Conservation (phyloP, 2,329 filamentous ascomycete species). For the Aspergillus sp. region DNA sequence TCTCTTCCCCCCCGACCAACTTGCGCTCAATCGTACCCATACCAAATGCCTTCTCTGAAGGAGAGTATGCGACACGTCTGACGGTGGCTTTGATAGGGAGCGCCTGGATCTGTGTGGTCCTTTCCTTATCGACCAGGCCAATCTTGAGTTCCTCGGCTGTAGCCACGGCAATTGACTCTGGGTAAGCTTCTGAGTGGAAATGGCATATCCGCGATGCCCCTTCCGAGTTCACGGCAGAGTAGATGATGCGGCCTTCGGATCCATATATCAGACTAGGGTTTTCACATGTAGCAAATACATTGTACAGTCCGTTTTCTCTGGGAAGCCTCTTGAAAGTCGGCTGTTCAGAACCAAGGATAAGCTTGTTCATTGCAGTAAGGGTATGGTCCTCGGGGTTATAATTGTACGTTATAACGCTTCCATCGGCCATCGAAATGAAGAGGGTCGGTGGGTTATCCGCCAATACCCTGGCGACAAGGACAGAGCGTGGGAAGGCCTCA, state of each 20-base stretch:
- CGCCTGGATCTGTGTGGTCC: conserved; percentile 83
- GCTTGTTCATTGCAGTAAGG: conserved; percentile 73
- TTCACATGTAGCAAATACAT: conserved; percentile 90
- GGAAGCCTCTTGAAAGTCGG: conserved; percentile 79
- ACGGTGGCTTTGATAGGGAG: conserved; percentile 79
- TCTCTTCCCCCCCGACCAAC: conserved; percentile 68
- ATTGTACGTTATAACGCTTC: conserved; percentile 81
- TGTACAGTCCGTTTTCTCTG: conserved; percentile 64
- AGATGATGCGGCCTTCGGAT: conserved; percentile 81
- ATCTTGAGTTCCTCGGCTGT: conserved; percentile 75
- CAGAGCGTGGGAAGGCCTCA: conserved; percentile 77
- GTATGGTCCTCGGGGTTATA: conserved; percentile 62
- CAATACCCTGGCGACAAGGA: conserved; percentile 77
- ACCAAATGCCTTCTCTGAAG: conserved; percentile 75
- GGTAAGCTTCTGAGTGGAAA: conserved; percentile 80
- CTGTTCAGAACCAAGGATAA: conserved; percentile 82
- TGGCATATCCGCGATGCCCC: conserved; percentile 77
- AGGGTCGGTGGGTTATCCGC: conserved; percentile 68
- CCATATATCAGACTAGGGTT: conserved; percentile 93
- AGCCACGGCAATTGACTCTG: conserved; percentile 76
- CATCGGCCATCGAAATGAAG: conserved; percentile 88
- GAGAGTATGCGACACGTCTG: conserved; percentile 81
- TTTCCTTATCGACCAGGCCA: conserved; percentile 75
- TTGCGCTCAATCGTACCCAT: conserved; percentile 80
- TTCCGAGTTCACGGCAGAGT: conserved; percentile 89